These are phyloP conservation scores for Pestalotiopsis sp. DNA, from an alignment of 2,329 filamentous ascomycete species.

Conservation along the genomic window DNA sequence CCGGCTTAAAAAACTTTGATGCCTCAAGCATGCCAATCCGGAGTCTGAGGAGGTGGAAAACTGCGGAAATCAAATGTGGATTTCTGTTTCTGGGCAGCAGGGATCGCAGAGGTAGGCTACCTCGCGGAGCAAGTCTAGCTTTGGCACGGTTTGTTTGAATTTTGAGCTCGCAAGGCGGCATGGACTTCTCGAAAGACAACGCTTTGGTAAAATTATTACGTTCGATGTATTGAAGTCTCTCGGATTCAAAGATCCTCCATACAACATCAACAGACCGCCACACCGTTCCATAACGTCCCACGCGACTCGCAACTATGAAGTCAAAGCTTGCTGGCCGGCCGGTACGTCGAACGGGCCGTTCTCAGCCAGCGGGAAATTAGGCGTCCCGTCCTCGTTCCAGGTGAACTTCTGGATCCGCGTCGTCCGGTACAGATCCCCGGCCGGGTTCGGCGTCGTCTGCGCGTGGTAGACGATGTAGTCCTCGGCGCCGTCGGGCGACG, in stretches of 20 bases:
- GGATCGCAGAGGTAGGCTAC: neutral
- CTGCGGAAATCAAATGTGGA: neutral
- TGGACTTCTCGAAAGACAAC: too few species aligned
- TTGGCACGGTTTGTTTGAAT: too few species aligned
- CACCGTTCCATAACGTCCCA: neutral
- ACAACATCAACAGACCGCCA: neutral
- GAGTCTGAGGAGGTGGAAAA: neutral
- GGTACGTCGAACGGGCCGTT: slow-evolving; percentile 35
- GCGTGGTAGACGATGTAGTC: slow-evolving; percentile 38
- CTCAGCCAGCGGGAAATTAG: slow-evolving; percentile 32
- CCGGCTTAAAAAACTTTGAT: neutral
- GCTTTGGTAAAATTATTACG: too few species aligned
- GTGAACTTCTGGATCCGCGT: slow-evolving; percentile 33
- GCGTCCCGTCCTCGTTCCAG: slow-evolving; percentile 36
- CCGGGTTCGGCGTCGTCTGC: slow-evolving; percentile 33
- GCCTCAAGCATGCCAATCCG: neutral
- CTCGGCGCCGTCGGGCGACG: slow-evolving; percentile 33
- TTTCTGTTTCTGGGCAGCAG: neutral
- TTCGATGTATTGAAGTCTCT: too few species aligned
- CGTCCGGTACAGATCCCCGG: slow-evolving; percentile 33
- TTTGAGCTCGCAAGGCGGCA: too few species aligned
- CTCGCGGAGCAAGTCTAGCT: too few species aligned
- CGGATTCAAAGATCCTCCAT: too few species aligned
- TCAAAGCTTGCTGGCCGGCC: slow-evolving; percentile 28
- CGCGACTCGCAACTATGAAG: neutral